phyloP scores from a whole-genome alignment of 306 rosid species.

The Erythrophleum fordii region DNA sequence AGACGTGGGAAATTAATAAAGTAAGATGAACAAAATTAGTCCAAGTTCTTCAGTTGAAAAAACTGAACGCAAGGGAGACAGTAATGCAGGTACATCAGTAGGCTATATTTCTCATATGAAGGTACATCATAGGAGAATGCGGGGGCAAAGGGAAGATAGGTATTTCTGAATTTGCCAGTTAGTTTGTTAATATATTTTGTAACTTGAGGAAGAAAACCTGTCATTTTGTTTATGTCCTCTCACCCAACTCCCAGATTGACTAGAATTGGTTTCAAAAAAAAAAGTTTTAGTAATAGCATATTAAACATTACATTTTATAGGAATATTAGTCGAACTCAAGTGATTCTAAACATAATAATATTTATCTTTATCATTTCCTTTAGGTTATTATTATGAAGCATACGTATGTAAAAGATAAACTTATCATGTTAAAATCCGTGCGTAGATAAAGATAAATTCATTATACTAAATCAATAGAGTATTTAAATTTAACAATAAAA shows the following conservation, averaged over 20 bases:
- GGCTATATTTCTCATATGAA: too few relatives aligned
- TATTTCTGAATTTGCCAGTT: too few relatives aligned
- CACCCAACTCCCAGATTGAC: background rate
- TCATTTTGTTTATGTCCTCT: background rate
- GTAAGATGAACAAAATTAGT: background rate
- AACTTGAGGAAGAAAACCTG: background rate
- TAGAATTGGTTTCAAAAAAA: background rate
- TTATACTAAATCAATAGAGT: too few relatives aligned
- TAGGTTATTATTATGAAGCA: too few relatives aligned
- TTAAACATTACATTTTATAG: conserved; percentile 29
- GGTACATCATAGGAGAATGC: background rate
- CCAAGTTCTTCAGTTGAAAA: background rate
- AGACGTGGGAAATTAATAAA: background rate
- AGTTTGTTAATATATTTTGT: too few relatives aligned
- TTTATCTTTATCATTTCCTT: too few relatives aligned
- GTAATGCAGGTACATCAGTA: too few relatives aligned
- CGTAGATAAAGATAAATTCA: too few relatives aligned
- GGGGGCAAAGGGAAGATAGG: background rate
- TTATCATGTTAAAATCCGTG: too few relatives aligned
- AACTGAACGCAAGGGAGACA: background rate
- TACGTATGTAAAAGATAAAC: too few relatives aligned
- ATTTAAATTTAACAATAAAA: too few relatives aligned
- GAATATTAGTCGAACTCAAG: conserved; percentile 4
- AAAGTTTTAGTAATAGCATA: conserved; percentile 20
- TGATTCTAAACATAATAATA: too few relatives aligned